Percentiles rank a stretch among this genome's conserved stretches.
phyloP scores from a whole-genome alignment of 31 red algal genomes.

The Endocladia muricata region DNA sequence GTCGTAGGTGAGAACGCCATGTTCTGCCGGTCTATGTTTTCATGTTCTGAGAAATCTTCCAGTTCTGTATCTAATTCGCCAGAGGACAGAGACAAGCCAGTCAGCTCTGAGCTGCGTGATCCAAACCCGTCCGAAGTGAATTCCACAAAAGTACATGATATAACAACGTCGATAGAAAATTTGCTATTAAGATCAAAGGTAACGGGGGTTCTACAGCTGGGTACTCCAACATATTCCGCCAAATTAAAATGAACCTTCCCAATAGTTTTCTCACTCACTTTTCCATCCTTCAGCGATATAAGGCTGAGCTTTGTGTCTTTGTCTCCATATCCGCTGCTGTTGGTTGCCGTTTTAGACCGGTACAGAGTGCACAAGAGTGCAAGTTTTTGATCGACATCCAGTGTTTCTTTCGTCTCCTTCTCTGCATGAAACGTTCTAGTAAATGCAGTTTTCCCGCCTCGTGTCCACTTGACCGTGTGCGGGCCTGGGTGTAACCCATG shows the following conservation, averaged over 20 bases:
- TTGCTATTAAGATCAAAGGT: slow-evolving; percentile 13
- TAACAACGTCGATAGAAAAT: neutral
- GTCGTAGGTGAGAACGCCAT: too few species aligned
- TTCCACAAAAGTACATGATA: slow-evolving; percentile 21
- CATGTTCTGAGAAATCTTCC: neutral
- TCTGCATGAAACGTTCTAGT: neutral
- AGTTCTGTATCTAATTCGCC: slow-evolving; percentile 9
- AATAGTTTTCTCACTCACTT: slow-evolving; percentile 9
- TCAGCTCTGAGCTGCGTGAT: slow-evolving; percentile 5
- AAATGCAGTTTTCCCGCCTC: slow-evolving; percentile 6
- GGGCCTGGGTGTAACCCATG: neutral
- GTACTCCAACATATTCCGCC: slow-evolving; percentile 9
- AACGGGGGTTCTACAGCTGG: neutral
- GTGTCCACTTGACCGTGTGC: slow-evolving; percentile 19
- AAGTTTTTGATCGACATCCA: slow-evolving; percentile 1
- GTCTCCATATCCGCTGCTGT: neutral
- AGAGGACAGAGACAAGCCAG: slow-evolving; percentile 16
- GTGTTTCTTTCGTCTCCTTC: neutral
- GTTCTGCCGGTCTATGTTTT: too few species aligned
- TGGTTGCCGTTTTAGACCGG: neutral
- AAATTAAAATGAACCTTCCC: slow-evolving; percentile 23
- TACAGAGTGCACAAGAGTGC: slow-evolving; percentile 20
- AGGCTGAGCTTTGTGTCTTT: slow-evolving; percentile 20
- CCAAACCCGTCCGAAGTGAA: neutral
- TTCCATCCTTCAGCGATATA: slow-evolving; percentile 15